Conservation (phyloP, 805 yeast species). For the Candida chauliodis region DNA sequence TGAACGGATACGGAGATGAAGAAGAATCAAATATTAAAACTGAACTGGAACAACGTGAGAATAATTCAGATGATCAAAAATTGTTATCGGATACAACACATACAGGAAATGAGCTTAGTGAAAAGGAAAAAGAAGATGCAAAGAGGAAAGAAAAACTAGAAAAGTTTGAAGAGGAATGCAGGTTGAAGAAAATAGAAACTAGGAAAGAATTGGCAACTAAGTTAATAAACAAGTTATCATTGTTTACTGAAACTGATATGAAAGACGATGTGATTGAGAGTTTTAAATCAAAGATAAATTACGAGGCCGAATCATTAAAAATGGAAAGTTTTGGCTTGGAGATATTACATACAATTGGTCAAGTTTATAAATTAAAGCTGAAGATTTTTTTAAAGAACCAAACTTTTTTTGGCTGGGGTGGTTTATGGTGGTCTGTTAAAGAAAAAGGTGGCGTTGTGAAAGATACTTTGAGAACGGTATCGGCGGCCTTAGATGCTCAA, state of each 20-base stretch:
- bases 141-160: conserved; percentile 51
- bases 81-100: conserved; percentile 7
- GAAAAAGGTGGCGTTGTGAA: conserved; percentile 72
- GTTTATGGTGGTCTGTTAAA: conserved; percentile 63
- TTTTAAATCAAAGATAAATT: conserved; percentile 61
- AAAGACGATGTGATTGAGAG: conserved; percentile 39
- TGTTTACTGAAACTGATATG: conserved; percentile 43
- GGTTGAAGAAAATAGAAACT: conserved; percentile 60
- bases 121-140: conserved; percentile 43
- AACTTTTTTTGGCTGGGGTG: conserved; percentile 61
- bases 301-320: conserved; percentile 80
- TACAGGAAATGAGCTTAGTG: conserved; percentile 5
- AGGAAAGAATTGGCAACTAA: conserved; percentile 60
- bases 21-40: conserved; percentile 20
- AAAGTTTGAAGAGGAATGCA: conserved; percentile 74
- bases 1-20: conserved; percentile 34
- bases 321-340: conserved; percentile 85
- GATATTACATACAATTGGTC: conserved; percentile 72
- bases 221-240: conserved; percentile 44
- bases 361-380: conserved; percentile 62
- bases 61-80: conserved; percentile 1
- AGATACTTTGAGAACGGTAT: conserved; percentile 67
- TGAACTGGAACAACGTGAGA: background rate
- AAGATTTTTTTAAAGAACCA: conserved; percentile 64
- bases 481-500: conserved; percentile 77